Evolutionary conservation across 192 early-diverging fungal species (phyloP), one percentile per base, ranked within the genome.

Genomic region (Backusella mclennaniae): DNA sequence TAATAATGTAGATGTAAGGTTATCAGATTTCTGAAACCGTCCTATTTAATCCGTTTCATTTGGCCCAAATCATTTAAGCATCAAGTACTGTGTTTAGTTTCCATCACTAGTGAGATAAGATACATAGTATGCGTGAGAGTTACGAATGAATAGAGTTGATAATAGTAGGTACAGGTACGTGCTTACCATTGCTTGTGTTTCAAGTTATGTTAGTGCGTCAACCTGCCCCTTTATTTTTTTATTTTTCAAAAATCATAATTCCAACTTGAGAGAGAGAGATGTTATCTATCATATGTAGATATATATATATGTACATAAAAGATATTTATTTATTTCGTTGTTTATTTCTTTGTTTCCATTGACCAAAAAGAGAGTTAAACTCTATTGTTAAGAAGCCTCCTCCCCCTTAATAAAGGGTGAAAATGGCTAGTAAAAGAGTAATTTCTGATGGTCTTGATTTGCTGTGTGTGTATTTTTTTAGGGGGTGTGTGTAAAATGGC

Each of bases 181-280:
- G 12, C 26, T 29, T 63, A 63, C 56, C 26, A 63, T 63, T 63
- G 56, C 56, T 63, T 63, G 56, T 63, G 56, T 63, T 63, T 63
- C 56, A 63, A 14, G 23, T 63, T 63, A 0, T 63, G 23, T 26
- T 23, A 26, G 23, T 29, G 56, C 56, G 56, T 63, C 56, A 63
- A 23, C 12, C 56, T 63, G 23, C 56, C 56, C 56, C 56, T 63
- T 63, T 63, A 14, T 63, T 63, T 29, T 29, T 7, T 53, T 23
- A 8, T n/a, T 53, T 53, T 26, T 59, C 11, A 26, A 44, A 44
- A 44, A 26, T 59, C 11, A 4, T 29, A 26, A 59, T 59, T 59
- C 56, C 56, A 59, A 59, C 56, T 12, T 56, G 23, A 56, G 9
- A 38, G 38, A 38, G 21, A 56, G 11, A 9, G 38, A 39, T 39